Evolutionary conservation across 805 yeast genomes (phyloP), one percentile per base, ranked within the genome.

Genomic region (Pichia thaimueangensis): DNA sequence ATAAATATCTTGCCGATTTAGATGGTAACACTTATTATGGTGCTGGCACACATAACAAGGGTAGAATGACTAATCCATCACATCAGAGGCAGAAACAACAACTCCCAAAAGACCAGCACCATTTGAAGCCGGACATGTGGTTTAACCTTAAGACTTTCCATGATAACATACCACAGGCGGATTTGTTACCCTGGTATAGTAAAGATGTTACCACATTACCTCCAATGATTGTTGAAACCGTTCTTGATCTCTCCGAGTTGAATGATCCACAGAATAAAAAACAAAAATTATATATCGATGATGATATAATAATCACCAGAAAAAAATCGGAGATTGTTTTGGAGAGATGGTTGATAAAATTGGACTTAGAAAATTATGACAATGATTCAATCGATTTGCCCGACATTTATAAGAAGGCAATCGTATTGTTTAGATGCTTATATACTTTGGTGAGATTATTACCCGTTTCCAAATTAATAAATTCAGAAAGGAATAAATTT

Each of bases 331-430:
- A 91, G 60, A 76, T 93, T n/a, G 96, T 93, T 2, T 64, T 93
- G 44, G 98, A 93, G 57, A 72, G 98, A 45, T 93, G 98, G 98
- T 69, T 87, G 20, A 65, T 93, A 27, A 96, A 89, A 59, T 74
- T 89, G 47, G 89, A 83, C 54, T 62, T 74, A 15, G 65, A 64
- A 32, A 60, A 58, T 21, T 67, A 57, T 57, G 65, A 59, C 34
- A 53, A 47, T 19, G 58, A 62, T 6, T 46, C 63, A 3, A 70
- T 69, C 19, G 93, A 85, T 41, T 68, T 83, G 13, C 84, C 88
- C 1, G 62, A 71, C 33, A 73, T 85, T 8, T 83, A 85, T 63
- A 86, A 85, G 53, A 83, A 82, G 51, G 74, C 89, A 24, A 75
- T 86, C 20, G 66, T 88, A 0, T 63, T 84, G 24, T 78, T 93